Conservation (phyloP, 345 rosid genomes). For the Corymbia maculata region DNA sequence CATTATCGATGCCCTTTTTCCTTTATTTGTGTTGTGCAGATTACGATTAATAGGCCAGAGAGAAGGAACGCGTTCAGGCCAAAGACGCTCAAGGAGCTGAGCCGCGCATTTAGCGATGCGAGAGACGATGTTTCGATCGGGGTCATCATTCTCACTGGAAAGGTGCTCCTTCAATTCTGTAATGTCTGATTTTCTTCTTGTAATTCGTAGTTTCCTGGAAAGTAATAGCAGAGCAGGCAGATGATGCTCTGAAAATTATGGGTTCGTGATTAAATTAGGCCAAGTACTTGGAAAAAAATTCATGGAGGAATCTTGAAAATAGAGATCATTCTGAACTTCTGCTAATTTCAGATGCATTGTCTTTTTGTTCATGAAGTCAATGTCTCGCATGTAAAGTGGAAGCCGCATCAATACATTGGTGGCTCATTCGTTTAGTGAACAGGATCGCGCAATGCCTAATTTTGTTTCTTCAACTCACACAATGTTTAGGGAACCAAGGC, state of each 20-base stretch:
- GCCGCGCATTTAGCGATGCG: conserved; percentile 69
- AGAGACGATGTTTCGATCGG: conserved; percentile 76
- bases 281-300: background rate
- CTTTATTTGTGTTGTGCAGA: conserved; percentile 13
- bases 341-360: background rate
- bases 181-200: background rate
- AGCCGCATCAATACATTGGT: background rate
- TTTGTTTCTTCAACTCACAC: background rate
- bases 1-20: background rate
- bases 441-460: background rate
- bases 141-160: conserved; percentile 80
- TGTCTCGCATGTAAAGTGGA: background rate
- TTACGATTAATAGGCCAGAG: conserved; percentile 79
- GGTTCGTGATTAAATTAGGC: background rate
- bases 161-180: conserved; percentile 22
- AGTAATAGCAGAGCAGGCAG: background rate
- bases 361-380: background rate
- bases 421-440: background rate
- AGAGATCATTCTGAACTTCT: background rate
- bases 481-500: conserved; percentile 71
- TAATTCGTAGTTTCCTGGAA: background rate
- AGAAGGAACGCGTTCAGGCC: conserved; percentile 79
- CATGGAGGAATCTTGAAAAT: background rate
- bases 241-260: background rate
- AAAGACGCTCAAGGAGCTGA: conserved; percentile 69